Percentiles rank a stretch among this genome's conserved stretches.
phyloP scores from a whole-genome alignment of 2,329 filamentous ascomycete species.

The Didymella glomerata region DNA sequence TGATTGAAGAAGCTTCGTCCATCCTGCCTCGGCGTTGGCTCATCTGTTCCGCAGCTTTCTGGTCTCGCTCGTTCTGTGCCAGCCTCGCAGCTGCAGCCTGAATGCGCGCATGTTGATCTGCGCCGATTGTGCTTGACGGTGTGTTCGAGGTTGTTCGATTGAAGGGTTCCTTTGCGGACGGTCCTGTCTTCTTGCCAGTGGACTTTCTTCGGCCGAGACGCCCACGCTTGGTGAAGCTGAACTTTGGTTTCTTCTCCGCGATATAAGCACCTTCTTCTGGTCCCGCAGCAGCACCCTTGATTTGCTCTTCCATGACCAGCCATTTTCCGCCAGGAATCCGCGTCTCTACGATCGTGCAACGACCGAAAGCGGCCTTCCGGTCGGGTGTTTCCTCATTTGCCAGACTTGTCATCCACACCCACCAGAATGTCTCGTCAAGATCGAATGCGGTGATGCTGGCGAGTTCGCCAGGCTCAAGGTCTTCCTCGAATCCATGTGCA shows the following conservation, averaged over 20 bases:
- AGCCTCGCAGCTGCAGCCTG: slow-evolving; percentile 88
- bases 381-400: slow-evolving; percentile 85
- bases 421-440: slow-evolving; percentile 97
- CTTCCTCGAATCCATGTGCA: slow-evolving; percentile 73
- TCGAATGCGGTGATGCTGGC: slow-evolving; percentile 88
- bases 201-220: slow-evolving; percentile 66
- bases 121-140: slow-evolving; percentile 78
- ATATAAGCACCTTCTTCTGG: slow-evolving; percentile 88
- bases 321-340: slow-evolving; percentile 81
- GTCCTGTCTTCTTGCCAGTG: slow-evolving; percentile 53
- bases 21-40: slow-evolving; percentile 64
- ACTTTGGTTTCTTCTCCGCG: slow-evolving; percentile 93
- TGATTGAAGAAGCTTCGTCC: slow-evolving; percentile 65
- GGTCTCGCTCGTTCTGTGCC: slow-evolving; percentile 72
- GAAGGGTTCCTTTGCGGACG: slow-evolving; percentile 61
- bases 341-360: slow-evolving; percentile 92
- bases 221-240: slow-evolving; percentile 80
- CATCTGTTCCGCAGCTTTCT: slow-evolving; percentile 59
- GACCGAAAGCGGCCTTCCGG: slow-evolving; percentile 91
- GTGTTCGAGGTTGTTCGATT: slow-evolving; percentile 59
- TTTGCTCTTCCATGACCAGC: slow-evolving; percentile 95
- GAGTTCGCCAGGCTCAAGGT: slow-evolving; percentile 88
- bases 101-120: slow-evolving; percentile 91
- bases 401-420: slow-evolving; percentile 98
- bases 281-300: slow-evolving; percentile 89